Conservation (phyloP, 306 rosid species). For the Trifolium dubium region DNA sequence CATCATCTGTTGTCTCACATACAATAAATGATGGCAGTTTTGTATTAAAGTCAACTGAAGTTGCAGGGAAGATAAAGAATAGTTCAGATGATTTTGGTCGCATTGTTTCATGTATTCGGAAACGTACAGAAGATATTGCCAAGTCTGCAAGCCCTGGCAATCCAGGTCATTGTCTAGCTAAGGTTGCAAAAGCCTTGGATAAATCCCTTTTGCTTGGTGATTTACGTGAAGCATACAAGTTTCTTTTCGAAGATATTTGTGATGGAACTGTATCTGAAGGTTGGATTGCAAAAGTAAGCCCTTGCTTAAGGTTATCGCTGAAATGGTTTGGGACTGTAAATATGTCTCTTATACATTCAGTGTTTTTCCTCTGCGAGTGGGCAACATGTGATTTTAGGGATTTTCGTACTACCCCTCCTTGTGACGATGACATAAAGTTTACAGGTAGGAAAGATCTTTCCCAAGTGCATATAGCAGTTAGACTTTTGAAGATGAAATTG, state of each 20-base stretch:
- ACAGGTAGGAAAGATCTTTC: slow-evolving; percentile 88
- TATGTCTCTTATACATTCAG: slow-evolving; percentile 67
- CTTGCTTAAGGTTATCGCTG: slow-evolving; percentile 80
- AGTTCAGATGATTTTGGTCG: slow-evolving; percentile 70
- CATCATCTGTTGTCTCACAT: slow-evolving; percentile 70
- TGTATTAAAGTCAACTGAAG: slow-evolving; percentile 62
- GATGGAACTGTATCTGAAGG: slow-evolving; percentile 65
- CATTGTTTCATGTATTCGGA: slow-evolving; percentile 76
- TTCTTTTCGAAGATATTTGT: slow-evolving; percentile 80
- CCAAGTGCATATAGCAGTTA: slow-evolving; percentile 73
- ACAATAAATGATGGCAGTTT: slow-evolving; percentile 71
- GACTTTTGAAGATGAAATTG: slow-evolving; percentile 74
- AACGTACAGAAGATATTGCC: slow-evolving; percentile 67
- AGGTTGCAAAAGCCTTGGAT: slow-evolving; percentile 80
- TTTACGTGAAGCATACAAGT: slow-evolving; percentile 60
- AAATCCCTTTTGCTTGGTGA: slow-evolving; percentile 80
- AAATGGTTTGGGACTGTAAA: slow-evolving; percentile 77
- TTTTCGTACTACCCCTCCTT: slow-evolving; percentile 63
- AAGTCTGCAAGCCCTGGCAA: slow-evolving; percentile 77
- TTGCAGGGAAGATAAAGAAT: slow-evolving; percentile 56
- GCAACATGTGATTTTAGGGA: slow-evolving; percentile 95
- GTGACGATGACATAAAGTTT: slow-evolving; percentile 55
- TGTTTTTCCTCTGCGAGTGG: slow-evolving; percentile 96
- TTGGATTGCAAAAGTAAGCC: slow-evolving; percentile 82
- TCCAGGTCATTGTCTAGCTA: slow-evolving; percentile 76